Evolutionary conservation across 768 basidiomycete species (phyloP), one percentile per base, ranked within the genome.

Genomic region (Strobilomyces dryophilus): DNA sequence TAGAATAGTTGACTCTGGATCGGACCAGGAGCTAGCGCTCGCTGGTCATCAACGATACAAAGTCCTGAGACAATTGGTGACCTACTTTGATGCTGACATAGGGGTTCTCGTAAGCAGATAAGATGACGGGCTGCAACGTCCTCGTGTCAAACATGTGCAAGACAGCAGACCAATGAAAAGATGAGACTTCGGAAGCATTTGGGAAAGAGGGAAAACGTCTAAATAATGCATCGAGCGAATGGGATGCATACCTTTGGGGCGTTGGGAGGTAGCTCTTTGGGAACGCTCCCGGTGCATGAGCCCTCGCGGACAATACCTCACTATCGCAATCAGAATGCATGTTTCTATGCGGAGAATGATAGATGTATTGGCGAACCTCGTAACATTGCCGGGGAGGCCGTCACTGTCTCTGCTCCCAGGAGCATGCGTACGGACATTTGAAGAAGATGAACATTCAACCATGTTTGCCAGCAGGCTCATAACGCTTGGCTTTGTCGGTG

Each of bases 91-190:
- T 7, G 18, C 17, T 24, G 45, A 49, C 8, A 51, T 40, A 50
- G 58, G 48, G 8, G 56, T 51, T 55, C 52, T 60, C 54, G 59
- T 56, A 51, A 52, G 54, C 8, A 66, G 65, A 58, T 73, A 72
- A 36, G 65, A 62, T 36, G 61, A 47, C 35, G 74, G 73, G 49
- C 74, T 75, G 42, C 45, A 52, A 52, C 29, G 52, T 32, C 40
- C 47, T 46, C 40, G n/a, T 37, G 55, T 68, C 21, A 61, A 45
- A 15, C 41, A 54, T 47, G 45, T 35, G 34, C 24, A 46, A 18
- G 47, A 27, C 34, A n/a, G n/a, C 20, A 51, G n/a, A 31, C 34
- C 49, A 47, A 31, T 12, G 37, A 24, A 18, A 39, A 46, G 26
- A 46, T 6, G 24, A 48, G n/a, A 6, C 29, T 6, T 35, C 36